Conservation (phyloP, 1,139 yeast species). For the Kodamaea fungicola region DNA sequence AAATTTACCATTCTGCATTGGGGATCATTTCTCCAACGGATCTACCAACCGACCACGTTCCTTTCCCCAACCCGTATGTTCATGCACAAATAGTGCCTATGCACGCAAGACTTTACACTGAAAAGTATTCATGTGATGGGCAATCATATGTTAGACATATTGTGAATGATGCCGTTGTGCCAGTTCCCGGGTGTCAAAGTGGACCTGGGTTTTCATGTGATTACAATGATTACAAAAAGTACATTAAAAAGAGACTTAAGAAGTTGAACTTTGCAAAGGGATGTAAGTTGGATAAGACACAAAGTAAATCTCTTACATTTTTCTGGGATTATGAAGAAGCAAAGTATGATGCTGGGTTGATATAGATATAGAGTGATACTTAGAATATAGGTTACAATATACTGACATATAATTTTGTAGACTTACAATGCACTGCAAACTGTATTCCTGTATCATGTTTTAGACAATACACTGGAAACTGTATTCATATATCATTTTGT, state of each 20-base stretch:
- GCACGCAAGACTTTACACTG: constrained; percentile 53
- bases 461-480: too few relatives aligned
- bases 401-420: too few relatives aligned
- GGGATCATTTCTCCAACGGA: constrained; percentile 42
- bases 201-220: constrained; percentile 62
- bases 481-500: too few relatives aligned
- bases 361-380: too few relatives aligned
- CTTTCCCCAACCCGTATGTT: constrained; percentile 41
- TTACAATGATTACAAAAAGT: constrained; percentile 34
- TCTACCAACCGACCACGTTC: constrained; percentile 29
- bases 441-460: too few relatives aligned
- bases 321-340: constrained; percentile 13
- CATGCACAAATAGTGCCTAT: constrained; percentile 51
- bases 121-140: constrained; percentile 40
- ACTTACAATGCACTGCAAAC: too few relatives aligned
- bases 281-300: constrained; percentile 20
- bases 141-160: constrained; percentile 45
- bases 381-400: too few relatives aligned
- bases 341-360: constrained; percentile 5
- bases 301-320: constrained; percentile 10
- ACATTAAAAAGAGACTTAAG: constrained; percentile 29
- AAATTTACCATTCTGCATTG: constrained; percentile 47
- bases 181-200: constrained; percentile 44
- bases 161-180: constrained; percentile 56
- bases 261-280: constrained; percentile 26